phyloP scores from a whole-genome alignment of 208 protist species.

The Leishmania major region DNA sequence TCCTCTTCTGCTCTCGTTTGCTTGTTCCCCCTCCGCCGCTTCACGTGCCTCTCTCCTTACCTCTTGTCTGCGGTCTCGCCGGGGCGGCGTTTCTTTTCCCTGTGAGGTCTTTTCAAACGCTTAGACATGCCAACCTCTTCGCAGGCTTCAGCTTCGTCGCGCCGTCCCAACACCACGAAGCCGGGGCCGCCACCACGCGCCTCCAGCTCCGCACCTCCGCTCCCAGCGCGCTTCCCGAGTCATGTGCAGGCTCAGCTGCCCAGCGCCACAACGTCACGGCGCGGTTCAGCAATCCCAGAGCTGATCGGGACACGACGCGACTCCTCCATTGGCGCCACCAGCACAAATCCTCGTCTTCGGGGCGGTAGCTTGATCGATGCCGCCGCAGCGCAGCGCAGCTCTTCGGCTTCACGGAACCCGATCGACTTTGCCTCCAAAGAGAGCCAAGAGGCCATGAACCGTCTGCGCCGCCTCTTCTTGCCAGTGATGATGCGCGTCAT shows the following conservation, averaged over 20 bases:
- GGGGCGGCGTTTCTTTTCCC: neutral
- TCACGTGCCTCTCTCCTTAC: neutral
- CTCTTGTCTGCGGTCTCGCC: neutral
- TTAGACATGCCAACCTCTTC: slow-evolving; percentile 14
- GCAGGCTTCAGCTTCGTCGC: slow-evolving; percentile 1
- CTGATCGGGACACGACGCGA: slow-evolving; percentile 43
- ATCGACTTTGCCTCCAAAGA: slow-evolving; percentile 53
- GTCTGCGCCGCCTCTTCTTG: slow-evolving; percentile 51
- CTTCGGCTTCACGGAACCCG: slow-evolving; percentile 8
- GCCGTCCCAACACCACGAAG: neutral
- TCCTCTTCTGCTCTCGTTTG: neutral
- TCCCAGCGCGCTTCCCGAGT: neutral
- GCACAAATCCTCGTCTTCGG: slow-evolving; percentile 50
- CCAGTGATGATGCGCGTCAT: slow-evolving; percentile 60
- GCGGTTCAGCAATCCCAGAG: slow-evolving; percentile 12
- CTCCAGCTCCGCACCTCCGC: slow-evolving; percentile 4
- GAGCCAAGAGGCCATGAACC: slow-evolving; percentile 40
- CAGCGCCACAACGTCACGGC: neutral
- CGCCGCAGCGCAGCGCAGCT: slow-evolving; percentile 29
- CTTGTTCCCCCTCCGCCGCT: neutral
- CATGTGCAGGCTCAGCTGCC: neutral
- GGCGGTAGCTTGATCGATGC: slow-evolving; percentile 42
- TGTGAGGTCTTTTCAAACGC: neutral
- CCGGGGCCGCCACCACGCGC: neutral
- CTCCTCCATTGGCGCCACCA: slow-evolving; percentile 62